Base-by-base conservation (phyloP, 2,329 filamentous ascomycete species). In the Pseudocercospora eumusae region DNA sequence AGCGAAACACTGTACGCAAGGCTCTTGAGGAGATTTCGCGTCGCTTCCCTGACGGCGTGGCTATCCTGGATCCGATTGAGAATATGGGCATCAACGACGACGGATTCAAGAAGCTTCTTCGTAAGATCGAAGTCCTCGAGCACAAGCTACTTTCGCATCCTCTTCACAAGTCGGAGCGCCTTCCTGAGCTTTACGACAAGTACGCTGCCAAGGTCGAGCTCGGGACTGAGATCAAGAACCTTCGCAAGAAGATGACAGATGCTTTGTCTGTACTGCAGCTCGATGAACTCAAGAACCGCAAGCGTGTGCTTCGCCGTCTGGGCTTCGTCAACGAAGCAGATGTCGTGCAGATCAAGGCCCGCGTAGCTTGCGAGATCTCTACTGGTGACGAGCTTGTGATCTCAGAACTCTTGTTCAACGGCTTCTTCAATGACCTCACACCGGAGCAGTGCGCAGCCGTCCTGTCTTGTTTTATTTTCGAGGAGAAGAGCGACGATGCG, bases 331-430 rank as follows among this genome's bases (percentile, higher is more conserved):
- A 96, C 75, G 95, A 98, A 63, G 85, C 87, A 57, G 95, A 98
- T 75, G 93, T 99, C 1, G 93, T 99, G 8, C 90, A 98, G 79
- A 85, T 98, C 72, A 99, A 99, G 80, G 95, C 93, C 10, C 91
- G 96, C 60, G 96, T 98, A 2, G 95, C 95, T 1, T 99, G 95
- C 77, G 93, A 99, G 79, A 98, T 99, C 67, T 96, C 92, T 65
- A 96, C 93, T 0, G 95, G 93, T 36, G 95, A 99, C 73, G 96
- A 99, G 75, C 82, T 99, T 45, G 87, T 99, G 66, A 84, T 99
- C 4, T 92, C 91, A 11, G 95, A 99, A 77, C 83, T 99, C 27
- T 84, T 99, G 0, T 98, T 99, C 78, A 96, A 98, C 76, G 87
- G 93, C 42, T 98, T 97, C 83, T 99, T 99, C 84, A 99, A 98